A percentile compares a stretch with the other conserved stretches of the same genome.
These are phyloP conservation scores for Penicillium sp. DNA, from an alignment of 2,329 filamentous ascomycete genomes.

Conservation along the genomic window DNA sequence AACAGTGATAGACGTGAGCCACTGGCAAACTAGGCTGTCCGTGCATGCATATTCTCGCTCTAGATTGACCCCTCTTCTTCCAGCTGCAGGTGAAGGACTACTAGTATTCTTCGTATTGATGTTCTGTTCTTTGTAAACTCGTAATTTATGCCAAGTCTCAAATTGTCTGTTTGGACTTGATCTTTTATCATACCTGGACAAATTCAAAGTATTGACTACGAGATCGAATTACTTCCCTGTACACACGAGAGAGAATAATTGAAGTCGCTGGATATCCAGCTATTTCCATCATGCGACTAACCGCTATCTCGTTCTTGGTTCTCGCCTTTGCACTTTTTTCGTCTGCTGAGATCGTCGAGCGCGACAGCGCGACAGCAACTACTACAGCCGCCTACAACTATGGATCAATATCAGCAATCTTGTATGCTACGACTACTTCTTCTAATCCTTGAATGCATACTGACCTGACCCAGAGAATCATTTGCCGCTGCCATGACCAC, in stretches of 20 bases:
- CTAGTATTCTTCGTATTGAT: background rate
- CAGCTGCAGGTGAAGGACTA: background rate
- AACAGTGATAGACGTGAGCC: too few relatives aligned
- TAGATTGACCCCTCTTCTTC: background rate
- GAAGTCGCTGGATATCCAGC: background rate
- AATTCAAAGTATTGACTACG: background rate
- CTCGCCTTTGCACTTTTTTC: conserved; percentile 1
- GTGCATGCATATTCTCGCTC: conserved; percentile 1
- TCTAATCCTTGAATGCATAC: background rate
- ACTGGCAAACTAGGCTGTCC: background rate
- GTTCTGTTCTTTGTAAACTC: background rate
- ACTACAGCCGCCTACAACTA: conserved; percentile 5
- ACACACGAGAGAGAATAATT: background rate
- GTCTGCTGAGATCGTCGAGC: conserved; percentile 1
- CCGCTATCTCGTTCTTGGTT: background rate
- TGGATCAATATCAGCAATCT: conserved; percentile 7
- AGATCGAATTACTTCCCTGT: background rate
- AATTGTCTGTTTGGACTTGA: background rate
- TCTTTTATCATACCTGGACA: background rate
- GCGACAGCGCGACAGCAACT: background rate
- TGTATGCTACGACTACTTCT: conserved; percentile 1
- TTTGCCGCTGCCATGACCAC: conserved; percentile 7
- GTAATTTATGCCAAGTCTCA: background rate
- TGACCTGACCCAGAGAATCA: background rate
- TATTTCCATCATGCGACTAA: conserved; percentile 4